Evolutionary conservation across 768 basidiomycete genomes (phyloP).

Genomic region (Leccinum arenicola): DNA sequence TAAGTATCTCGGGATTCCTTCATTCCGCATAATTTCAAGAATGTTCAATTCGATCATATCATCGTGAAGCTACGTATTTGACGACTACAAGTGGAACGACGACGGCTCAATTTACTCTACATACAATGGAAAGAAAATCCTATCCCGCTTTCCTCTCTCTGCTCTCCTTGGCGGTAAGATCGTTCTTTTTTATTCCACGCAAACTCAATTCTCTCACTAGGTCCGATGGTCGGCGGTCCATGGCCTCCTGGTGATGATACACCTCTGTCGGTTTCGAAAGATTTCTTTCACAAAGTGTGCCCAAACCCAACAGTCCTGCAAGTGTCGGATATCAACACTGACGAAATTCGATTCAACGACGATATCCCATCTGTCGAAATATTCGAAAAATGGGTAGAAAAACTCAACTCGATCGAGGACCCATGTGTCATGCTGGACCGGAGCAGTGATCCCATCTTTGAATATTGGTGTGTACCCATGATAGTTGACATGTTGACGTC

Average conservation of each 20-base stretch:
- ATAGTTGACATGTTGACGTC: neutral
- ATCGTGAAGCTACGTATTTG: slow-evolving; percentile 38
- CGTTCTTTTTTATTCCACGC: neutral
- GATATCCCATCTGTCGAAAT: slow-evolving; percentile 28
- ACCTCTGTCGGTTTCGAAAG: slow-evolving; percentile 35
- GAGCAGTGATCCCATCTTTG: slow-evolving; percentile 29
- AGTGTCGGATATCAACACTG: slow-evolving; percentile 27
- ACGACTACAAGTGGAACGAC: slow-evolving; percentile 43
- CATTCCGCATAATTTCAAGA: neutral
- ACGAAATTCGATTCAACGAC: slow-evolving; percentile 27
- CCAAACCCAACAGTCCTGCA: slow-evolving; percentile 34
- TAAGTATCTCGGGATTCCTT: slow-evolving; percentile 13
- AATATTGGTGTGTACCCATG: slow-evolving; percentile 32
- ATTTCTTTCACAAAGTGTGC: slow-evolving; percentile 42
- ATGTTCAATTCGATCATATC: slow-evolving; percentile 4
- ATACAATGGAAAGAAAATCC: slow-evolving; percentile 35
- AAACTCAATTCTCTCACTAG: slow-evolving; percentile 17
- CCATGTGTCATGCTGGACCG: slow-evolving; percentile 38
- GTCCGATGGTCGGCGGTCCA: slow-evolving; percentile 40
- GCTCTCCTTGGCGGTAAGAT: slow-evolving; percentile 38
- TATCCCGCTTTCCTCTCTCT: slow-evolving; percentile 40
- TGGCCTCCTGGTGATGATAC: slow-evolving; percentile 32
- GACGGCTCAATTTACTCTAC: slow-evolving; percentile 35
- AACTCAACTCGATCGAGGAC: slow-evolving; percentile 34
- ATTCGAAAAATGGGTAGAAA: slow-evolving; percentile 38